Evolutionary conservation across 352 stramenopile genomes (phyloP).

Genomic region (Pythium diclinum): DNA sequence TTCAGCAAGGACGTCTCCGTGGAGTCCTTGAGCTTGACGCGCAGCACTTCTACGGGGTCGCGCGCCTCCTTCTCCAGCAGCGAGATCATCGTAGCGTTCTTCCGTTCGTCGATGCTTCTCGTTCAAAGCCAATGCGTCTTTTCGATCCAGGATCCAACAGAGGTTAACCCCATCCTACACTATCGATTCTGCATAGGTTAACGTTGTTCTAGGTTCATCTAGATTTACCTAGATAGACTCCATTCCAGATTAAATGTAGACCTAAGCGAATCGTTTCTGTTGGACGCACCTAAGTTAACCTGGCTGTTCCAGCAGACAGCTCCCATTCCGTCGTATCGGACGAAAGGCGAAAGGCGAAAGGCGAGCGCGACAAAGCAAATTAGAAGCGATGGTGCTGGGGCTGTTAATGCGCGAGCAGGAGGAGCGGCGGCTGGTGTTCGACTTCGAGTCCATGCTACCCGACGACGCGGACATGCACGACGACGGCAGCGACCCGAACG

Average conservation of each 20-base stretch:
- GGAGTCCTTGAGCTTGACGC: constrained; percentile 79
- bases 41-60: constrained; percentile 78
- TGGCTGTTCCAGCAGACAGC: constrained; percentile 1
- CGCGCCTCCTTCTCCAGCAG: constrained; percentile 81
- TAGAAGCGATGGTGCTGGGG: constrained; percentile 60
- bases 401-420: constrained; percentile 77
- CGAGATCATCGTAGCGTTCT: constrained; percentile 53
- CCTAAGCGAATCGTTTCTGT: constrained; percentile 1
- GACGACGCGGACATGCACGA: constrained; percentile 63
- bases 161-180: neutral
- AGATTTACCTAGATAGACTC: constrained; percentile 8
- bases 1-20: constrained; percentile 81
- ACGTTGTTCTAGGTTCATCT: neutral
- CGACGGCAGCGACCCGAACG: constrained; percentile 32
- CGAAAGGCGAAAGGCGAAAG: neutral
- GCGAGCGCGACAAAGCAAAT: neutral
- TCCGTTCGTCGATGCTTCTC: no score
- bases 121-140: neutral
- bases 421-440: constrained; percentile 73
- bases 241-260: constrained; percentile 7
- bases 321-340: neutral
- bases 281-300: constrained; percentile 1
- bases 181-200: neutral
- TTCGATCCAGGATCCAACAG: neutral
- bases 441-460: constrained; percentile 79